Evolutionary conservation across 345 rosid species (phyloP), one percentile per base, ranked within the genome.

Genomic region (Litchi chinensis): DNA sequence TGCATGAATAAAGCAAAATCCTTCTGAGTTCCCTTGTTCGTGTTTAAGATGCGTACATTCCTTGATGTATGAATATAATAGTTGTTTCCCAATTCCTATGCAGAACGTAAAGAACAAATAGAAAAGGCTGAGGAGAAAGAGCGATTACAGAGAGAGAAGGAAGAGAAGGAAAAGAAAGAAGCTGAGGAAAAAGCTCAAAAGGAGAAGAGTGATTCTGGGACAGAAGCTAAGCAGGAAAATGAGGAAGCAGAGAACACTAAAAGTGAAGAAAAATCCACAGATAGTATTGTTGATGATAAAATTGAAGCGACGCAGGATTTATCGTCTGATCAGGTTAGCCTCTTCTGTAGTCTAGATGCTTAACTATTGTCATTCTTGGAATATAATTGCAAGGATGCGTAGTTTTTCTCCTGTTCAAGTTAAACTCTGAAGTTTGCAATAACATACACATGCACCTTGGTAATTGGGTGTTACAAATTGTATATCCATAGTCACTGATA

Each of bases 111-210:
- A 83, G 98, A 94, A 85, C 91, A 82, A 75, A 91, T 97, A 81
- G 98, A 97, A 79, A 92, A 88, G 80, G 87, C 86, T 54, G 98
- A 97, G 86, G 95, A 94, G 86, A 91, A 87, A 84, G 93, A 87
- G 73, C 90, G 87, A 39, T 50, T 87, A 62, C 90, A 87, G 78
- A 93, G 87, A 88, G 98, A 93, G 84, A 90, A 92, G 68, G 95
- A 91, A 85, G 95, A 90, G 82, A 90, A 84, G 74, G 90, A 88
- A 78, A 86, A 80, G 76, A 90, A 86, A 82, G 95, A 91, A 80
- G 93, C 96, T 63, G 98, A 89, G 79, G 86, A 86, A 83, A 89
- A 88, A 43, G 86, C 87, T 76, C 79, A 79, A 32, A 74, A 56
- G 60, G 90, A 81, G 75, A 84, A 85, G 62, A 86, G 71, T 56